These are phyloP conservation scores for Cercospora brassicicola DNA, from an alignment of 2,329 filamentous ascomycete genomes.

Conservation along the genomic window DNA sequence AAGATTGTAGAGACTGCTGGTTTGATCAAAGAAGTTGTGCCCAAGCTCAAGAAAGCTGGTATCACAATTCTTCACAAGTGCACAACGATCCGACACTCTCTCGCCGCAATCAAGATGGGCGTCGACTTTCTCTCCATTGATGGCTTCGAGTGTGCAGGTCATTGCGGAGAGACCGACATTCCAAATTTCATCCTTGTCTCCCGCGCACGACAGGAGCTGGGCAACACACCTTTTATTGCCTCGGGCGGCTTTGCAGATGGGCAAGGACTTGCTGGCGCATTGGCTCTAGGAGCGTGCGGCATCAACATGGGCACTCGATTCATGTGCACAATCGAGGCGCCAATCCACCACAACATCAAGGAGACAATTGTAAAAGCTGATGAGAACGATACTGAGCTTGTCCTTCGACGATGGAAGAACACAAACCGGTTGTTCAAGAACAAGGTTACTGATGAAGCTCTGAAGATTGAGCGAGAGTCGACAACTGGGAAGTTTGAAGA, in stretches of 20 bases:
- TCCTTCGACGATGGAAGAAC: constrained; percentile 87
- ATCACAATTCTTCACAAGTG: constrained; percentile 89
- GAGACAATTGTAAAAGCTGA: constrained; percentile 80
- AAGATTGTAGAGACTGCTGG: constrained; percentile 87
- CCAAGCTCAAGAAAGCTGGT: constrained; percentile 75
- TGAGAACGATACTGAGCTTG: constrained; percentile 84
- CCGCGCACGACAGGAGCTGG: constrained; percentile 76
- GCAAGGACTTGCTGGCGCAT: constrained; percentile 82
- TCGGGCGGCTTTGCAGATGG: constrained; percentile 93
- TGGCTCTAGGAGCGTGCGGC: constrained; percentile 83
- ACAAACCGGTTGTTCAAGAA: constrained; percentile 85
- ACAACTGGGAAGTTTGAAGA: constrained; percentile 82
- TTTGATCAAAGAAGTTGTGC: constrained; percentile 81
- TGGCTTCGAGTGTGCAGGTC: constrained; percentile 91
- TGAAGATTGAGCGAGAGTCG: constrained; percentile 79
- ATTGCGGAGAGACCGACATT: constrained; percentile 81
- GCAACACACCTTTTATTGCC: constrained; percentile 86
- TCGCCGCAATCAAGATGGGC: constrained; percentile 85
- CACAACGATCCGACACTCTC: constrained; percentile 91
- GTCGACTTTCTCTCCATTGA: constrained; percentile 96
- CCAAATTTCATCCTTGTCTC: constrained; percentile 85
- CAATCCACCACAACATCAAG: constrained; percentile 90
- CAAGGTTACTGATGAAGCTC: constrained; percentile 75
- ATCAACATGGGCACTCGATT: constrained; percentile 98
- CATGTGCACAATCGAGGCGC: constrained; percentile 86